Percentiles rank a stretch among this genome's conserved stretches.
Evolutionary conservation across 306 rosid species (phyloP).

Genomic region (Mimosa bimucronata): DNA sequence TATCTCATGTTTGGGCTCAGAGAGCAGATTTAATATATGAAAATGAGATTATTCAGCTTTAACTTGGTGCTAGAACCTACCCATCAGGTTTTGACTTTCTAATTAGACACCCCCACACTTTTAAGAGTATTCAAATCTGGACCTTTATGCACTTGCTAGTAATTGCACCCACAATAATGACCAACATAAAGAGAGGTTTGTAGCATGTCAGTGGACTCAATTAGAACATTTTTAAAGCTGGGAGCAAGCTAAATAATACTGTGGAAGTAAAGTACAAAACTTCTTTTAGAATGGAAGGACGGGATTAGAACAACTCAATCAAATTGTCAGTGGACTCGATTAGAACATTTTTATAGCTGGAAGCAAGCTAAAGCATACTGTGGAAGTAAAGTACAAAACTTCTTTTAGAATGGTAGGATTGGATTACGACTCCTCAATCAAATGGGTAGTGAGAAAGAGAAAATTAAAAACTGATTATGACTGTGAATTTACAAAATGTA

Average conservation of each 20-base stretch:
- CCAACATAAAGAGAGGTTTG: background rate
- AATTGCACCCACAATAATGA: background rate
- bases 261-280: constrained; percentile 21
- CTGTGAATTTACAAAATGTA: no score
- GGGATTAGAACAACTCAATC: background rate
- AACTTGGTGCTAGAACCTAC: background rate
- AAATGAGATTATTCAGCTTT: background rate
- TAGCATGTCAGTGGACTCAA: background rate
- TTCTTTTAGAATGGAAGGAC: background rate
- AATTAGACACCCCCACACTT: background rate
- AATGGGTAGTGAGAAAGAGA: background rate
- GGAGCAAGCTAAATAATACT: background rate
- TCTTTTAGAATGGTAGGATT: background rate
- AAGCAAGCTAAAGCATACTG: constrained; percentile 1
- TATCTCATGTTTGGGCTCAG: background rate
- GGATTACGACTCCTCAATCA: background rate
- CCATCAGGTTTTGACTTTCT: background rate
- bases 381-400: constrained; percentile 11
- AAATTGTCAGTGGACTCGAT: background rate
- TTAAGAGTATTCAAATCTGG: constrained; percentile 43
- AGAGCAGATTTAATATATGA: background rate
- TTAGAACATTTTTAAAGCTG: background rate
- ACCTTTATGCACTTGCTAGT: constrained; percentile 48
- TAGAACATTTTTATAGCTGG: background rate
- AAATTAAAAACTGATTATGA: background rate